Evolutionary conservation across 2,329 filamentous ascomycete genomes (phyloP).

Genomic region (Amauroascus verrucosus): DNA sequence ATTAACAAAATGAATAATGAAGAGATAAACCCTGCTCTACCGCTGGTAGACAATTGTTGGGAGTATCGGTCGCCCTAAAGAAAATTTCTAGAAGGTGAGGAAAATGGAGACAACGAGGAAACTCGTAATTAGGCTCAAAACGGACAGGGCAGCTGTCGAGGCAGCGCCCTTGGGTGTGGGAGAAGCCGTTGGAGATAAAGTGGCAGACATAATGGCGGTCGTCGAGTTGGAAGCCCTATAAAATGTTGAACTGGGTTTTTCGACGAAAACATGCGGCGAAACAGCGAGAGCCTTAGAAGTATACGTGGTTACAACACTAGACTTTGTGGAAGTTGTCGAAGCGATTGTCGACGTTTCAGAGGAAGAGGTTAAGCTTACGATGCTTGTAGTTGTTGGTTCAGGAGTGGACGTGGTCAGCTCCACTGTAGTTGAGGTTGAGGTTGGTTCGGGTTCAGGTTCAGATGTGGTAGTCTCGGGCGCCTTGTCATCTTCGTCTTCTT

Average conservation of each 20-base stretch:
- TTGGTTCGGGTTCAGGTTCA: constrained; percentile 20
- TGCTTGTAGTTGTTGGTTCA: constrained; percentile 14
- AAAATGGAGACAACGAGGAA: constrained; percentile 17
- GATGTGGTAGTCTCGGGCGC: constrained; percentile 3
- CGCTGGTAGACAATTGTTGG: constrained; percentile 2
- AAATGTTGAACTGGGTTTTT: constrained; percentile 12
- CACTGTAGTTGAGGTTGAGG: constrained; percentile 12
- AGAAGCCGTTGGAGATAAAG: constrained; percentile 6
- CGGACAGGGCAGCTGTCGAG: constrained; percentile 15
- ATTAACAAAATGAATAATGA: background rate
- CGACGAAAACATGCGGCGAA: constrained; percentile 13
- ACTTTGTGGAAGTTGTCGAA: constrained; percentile 9
- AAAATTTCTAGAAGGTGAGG: constrained; percentile 13
- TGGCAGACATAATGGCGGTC: constrained; percentile 12
- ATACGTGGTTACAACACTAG: constrained; percentile 6
- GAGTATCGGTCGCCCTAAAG: constrained; percentile 4
- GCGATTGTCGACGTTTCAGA: constrained; percentile 6
- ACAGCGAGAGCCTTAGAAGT: constrained; percentile 7
- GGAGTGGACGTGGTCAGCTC: constrained; percentile 19
- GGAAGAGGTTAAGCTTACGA: constrained; percentile 10
- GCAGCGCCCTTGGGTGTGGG: constrained; percentile 14
- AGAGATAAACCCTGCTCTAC: background rate
- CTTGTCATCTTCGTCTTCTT: background rate
- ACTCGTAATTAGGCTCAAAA: constrained; percentile 18
- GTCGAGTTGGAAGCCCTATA: constrained; percentile 11